Evolutionary conservation across 768 basidiomycete genomes (phyloP).

Genomic region (Crucibulum laeve): DNA sequence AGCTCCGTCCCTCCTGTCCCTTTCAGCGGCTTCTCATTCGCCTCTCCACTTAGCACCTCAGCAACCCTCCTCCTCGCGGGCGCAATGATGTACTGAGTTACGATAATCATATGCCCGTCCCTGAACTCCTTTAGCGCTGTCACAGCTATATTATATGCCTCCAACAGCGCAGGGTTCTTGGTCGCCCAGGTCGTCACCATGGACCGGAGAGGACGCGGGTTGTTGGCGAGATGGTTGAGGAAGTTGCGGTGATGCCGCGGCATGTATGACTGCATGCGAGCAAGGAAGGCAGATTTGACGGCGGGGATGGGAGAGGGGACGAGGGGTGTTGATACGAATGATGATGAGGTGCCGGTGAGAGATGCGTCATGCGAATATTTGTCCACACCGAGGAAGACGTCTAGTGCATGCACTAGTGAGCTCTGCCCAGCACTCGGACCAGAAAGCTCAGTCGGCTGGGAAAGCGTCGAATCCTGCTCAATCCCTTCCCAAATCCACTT

Average conservation of each 20-base stretch:
- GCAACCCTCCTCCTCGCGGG: conserved; percentile 43
- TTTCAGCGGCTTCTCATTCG: conserved; percentile 29
- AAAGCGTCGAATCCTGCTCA: conserved; percentile 37
- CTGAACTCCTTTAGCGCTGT: conserved; percentile 65
- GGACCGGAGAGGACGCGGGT: conserved; percentile 56
- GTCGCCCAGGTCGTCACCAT: conserved; percentile 32
- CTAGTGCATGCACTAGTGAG: conserved; percentile 68
- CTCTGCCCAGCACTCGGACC: conserved; percentile 86
- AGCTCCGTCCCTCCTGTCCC: conserved; percentile 82
- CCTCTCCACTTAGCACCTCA: conserved; percentile 9
- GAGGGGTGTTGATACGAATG: conserved; percentile 1
- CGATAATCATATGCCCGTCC: conserved; percentile 75
- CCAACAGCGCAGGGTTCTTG: conserved; percentile 23
- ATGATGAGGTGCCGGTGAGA: conserved; percentile 12
- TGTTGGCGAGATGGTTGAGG: conserved; percentile 57
- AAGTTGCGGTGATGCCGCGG: conserved; percentile 78
- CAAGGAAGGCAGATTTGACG: conserved; percentile 43
- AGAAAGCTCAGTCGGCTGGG: conserved; percentile 50
- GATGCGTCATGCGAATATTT: conserved; percentile 28
- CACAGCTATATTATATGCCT: conserved; percentile 65
- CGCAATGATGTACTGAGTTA: conserved; percentile 69
- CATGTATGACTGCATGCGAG: conserved; percentile 81
- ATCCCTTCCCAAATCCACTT: conserved; percentile 62
- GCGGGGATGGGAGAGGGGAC: conserved; percentile 1
- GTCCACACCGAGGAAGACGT: conserved; percentile 69